These are phyloP conservation scores for Ceratocystis ficicola DNA, from an alignment of 2,329 filamentous ascomycete genomes.

Conservation along the genomic window DNA sequence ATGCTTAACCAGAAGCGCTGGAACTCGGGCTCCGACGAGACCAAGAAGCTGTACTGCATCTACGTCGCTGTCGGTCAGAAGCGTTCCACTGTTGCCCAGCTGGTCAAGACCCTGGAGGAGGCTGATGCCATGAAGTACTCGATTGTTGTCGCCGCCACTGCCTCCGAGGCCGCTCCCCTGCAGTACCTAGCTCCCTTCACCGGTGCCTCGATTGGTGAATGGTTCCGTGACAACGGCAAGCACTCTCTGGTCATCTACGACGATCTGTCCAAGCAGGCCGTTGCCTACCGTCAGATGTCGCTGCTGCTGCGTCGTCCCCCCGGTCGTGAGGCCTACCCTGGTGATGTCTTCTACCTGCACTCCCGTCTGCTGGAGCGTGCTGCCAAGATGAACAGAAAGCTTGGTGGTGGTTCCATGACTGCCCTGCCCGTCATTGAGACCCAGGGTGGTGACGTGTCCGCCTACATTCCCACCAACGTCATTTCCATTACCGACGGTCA, in stretches of 20 bases:
- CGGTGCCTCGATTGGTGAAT: slow-evolving; percentile 47
- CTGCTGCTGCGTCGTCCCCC: slow-evolving; percentile 94
- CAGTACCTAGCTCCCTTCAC: slow-evolving; percentile 95
- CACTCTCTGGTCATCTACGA: slow-evolving; percentile 88
- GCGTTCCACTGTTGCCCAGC: slow-evolving; percentile 96
- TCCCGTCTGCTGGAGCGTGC: slow-evolving; percentile 98
- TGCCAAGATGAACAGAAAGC: slow-evolving; percentile 96
- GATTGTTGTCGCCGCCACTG: slow-evolving; percentile 86
- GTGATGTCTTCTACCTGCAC: slow-evolving; percentile 99
- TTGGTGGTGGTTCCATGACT: slow-evolving; percentile 90
- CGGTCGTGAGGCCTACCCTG: slow-evolving; percentile 97
- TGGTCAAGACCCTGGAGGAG: slow-evolving; percentile 99
- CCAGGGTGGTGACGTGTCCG: slow-evolving; percentile 99
- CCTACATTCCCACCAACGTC: slow-evolving; percentile 99
- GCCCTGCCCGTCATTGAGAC: slow-evolving; percentile 97
- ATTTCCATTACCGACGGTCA: slow-evolving; percentile 99
- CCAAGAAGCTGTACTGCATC: slow-evolving; percentile 98
- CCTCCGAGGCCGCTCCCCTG: slow-evolving; percentile 88
- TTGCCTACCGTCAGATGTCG: slow-evolving; percentile 98
- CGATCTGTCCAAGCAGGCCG: slow-evolving; percentile 95
- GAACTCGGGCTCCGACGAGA: slow-evolving; percentile 79
- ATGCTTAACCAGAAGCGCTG: slow-evolving; percentile 99
- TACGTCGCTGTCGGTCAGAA: slow-evolving; percentile 99
- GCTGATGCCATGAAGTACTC: slow-evolving; percentile 99
- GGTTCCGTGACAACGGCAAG: slow-evolving; percentile 71